These are phyloP conservation scores for Rhizophagus sp. DNA, from an alignment of 192 early-diverging fungal species.

Conservation along the genomic window DNA sequence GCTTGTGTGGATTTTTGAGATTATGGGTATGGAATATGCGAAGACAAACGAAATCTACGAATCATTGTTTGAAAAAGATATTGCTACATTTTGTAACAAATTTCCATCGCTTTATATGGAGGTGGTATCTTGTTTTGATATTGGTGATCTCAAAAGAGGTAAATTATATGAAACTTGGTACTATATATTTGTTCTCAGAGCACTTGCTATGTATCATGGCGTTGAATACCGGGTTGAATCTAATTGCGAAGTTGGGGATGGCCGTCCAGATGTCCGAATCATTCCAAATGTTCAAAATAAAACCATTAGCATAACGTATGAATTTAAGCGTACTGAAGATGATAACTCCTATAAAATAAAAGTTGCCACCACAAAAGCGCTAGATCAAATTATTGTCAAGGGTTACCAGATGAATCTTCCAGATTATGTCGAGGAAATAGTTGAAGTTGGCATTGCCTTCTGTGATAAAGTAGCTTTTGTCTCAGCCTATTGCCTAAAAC, in stretches of 20 bases:
- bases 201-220: no score
- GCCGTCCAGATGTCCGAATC: conserved; percentile 13
- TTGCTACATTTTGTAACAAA: not conserved
- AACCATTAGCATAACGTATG: not conserved
- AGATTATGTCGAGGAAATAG: not conserved
- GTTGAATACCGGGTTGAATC: not conserved
- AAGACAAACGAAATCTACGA: not conserved
- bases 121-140: not conserved
- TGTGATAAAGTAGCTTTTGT: not conserved
- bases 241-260: not conserved
- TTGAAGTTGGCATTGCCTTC: not conserved
- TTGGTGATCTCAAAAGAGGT: not conserved
- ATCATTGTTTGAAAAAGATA: no score
- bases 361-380: not conserved
- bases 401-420: not conserved
- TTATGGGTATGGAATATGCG: not conserved
- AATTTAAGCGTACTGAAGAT: conserved; percentile 7
- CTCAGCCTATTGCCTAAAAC: not conserved
- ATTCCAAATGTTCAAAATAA: not conserved
- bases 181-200: no score
- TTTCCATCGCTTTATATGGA: not conserved
- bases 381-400: not conserved
- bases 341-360: not conserved
- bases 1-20: not conserved
- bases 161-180: no score